phyloP scores from a whole-genome alignment of 2,329 filamentous ascomycete genomes.

The Nemania sp. region DNA sequence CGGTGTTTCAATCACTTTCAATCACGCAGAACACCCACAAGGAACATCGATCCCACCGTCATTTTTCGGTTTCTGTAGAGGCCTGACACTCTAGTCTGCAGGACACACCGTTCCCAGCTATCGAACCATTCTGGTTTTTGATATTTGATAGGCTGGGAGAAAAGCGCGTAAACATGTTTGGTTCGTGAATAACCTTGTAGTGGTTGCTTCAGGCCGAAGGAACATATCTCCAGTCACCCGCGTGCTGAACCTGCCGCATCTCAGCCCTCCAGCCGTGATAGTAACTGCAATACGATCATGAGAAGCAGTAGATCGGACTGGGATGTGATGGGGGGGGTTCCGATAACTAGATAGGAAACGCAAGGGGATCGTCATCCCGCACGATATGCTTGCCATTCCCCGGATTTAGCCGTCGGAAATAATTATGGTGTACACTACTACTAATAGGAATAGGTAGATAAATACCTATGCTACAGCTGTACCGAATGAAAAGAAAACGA shows the following conservation, averaged over 20 bases:
- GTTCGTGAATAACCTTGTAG: slow-evolving; percentile 9
- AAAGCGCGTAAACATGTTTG: slow-evolving; percentile 3
- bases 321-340: slow-evolving; percentile 2
- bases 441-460: too few relatives aligned
- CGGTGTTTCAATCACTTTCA: background rate
- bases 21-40: background rate
- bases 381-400: slow-evolving; percentile 6
- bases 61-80: background rate
- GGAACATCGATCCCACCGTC: background rate
- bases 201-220: slow-evolving; percentile 3
- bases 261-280: slow-evolving; percentile 2
- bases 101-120: background rate
- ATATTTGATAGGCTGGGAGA: slow-evolving; percentile 9
- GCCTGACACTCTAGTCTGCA: too few relatives aligned
- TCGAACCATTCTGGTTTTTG: background rate
- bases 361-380: slow-evolving; percentile 9
- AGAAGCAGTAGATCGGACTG: background rate
- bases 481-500: background rate
- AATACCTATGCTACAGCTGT: background rate
- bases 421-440: slow-evolving; percentile 19
- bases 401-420: slow-evolving; percentile 29
- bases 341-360: background rate
- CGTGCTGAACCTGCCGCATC: slow-evolving; percentile 7
- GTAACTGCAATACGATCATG: background rate
- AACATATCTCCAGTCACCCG: background rate